These are phyloP conservation scores for Cyclostephanos tholiformis DNA, from an alignment of 108 stramenopile species.

Conservation along the genomic window DNA sequence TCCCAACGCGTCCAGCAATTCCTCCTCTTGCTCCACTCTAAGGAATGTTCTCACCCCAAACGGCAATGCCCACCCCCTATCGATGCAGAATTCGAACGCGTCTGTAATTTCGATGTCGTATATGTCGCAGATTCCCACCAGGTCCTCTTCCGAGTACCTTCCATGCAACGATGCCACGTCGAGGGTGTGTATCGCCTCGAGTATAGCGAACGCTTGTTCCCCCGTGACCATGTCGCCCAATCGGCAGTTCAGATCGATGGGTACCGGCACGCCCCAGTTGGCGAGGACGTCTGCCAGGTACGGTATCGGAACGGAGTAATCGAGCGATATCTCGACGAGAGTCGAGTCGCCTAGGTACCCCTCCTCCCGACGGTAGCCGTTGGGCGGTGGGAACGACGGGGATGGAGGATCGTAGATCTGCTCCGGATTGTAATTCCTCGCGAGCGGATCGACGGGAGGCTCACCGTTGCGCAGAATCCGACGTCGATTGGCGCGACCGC, in stretches of 20 bases:
- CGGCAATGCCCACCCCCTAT: slow-evolving; percentile 84
- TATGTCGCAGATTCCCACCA: slow-evolving; percentile 65
- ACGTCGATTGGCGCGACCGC: not conserved
- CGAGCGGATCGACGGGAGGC: not conserved
- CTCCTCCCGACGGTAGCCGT: slow-evolving; percentile 43
- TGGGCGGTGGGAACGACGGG: not conserved
- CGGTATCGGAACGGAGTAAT: slow-evolving; percentile 79
- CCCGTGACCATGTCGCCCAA: slow-evolving; percentile 89
- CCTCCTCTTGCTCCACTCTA: slow-evolving; percentile 81
- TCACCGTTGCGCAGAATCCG: not conserved
- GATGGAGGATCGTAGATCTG: not conserved
- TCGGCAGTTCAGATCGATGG: slow-evolving; percentile 66
- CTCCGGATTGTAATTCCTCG: not conserved
- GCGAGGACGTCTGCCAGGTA: slow-evolving; percentile 86
- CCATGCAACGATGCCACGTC: slow-evolving; percentile 76
- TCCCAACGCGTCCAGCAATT: slow-evolving; percentile 57
- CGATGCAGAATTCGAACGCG: slow-evolving; percentile 79
- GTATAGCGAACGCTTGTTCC: slow-evolving; percentile 85
- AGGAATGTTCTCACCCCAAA: slow-evolving; percentile 85
- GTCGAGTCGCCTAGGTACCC: slow-evolving; percentile 87
- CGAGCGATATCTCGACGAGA: slow-evolving; percentile 70
- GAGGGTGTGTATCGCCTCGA: slow-evolving; percentile 84
- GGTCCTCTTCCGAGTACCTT: slow-evolving; percentile 71
- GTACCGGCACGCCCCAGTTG: slow-evolving; percentile 79
- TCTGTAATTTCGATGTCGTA: slow-evolving; percentile 77